Evolutionary conservation across 768 basidiomycete species (phyloP).

Genomic region (Tylopilus vinaceipallidus): DNA sequence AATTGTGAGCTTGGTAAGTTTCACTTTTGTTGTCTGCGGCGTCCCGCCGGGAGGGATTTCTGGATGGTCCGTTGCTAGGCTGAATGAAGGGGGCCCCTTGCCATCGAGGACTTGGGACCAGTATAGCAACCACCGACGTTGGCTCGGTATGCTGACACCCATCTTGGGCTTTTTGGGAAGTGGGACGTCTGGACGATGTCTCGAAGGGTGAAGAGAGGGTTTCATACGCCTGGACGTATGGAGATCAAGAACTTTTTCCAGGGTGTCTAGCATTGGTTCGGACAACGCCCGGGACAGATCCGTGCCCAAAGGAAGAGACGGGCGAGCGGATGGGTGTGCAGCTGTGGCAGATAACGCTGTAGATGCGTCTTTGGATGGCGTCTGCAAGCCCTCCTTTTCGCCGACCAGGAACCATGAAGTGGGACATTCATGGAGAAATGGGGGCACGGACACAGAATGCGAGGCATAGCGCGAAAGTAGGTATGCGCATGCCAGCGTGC

Average conservation of each 20-base stretch:
- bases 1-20: conserved; percentile 54
- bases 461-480: conserved; percentile 57
- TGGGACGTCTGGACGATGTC: conserved; percentile 14
- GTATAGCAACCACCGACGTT: conserved; percentile 76
- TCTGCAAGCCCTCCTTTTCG: conserved; percentile 19
- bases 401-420: conserved; percentile 20
- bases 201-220: conserved; percentile 2
- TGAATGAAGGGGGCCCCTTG: conserved; percentile 51
- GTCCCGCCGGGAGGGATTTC: conserved; percentile 4
- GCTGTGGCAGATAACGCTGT: not conserved
- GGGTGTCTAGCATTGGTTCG: conserved; percentile 30
- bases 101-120: conserved; percentile 66
- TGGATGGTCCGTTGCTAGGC: conserved; percentile 37
- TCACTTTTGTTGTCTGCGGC: conserved; percentile 41
- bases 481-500: conserved; percentile 82
- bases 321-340: not conserved
- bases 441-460: conserved; percentile 37
- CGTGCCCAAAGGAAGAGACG: conserved; percentile 1
- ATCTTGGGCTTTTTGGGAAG: conserved; percentile 37
- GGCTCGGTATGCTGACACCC: conserved; percentile 81
- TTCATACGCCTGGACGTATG: conserved; percentile 76
- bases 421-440: conserved; percentile 15
- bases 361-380: conserved; percentile 1
- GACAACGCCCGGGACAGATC: conserved; percentile 15
- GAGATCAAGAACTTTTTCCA: conserved; percentile 60